Evolutionary conservation across 768 basidiomycete species (phyloP), one percentile per base, ranked within the genome.

Genomic region (Rhizopogon vulgaris): DNA sequence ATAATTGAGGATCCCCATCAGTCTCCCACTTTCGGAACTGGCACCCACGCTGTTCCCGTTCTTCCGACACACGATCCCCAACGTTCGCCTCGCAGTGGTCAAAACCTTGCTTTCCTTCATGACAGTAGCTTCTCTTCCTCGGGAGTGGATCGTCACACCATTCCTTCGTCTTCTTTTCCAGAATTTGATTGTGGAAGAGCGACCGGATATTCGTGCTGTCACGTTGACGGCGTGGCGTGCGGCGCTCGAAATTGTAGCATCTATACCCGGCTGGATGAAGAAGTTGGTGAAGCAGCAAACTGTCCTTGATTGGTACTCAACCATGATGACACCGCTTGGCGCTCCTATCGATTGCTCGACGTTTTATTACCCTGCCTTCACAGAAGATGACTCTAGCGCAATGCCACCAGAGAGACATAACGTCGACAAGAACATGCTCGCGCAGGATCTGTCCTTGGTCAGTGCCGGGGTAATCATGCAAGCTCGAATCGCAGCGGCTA

Each of bases 51-150:
- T 95, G 5, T 98, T 92, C 70, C 91, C 95, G 3, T 97, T 95
- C 77, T 94, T 97, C 71, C 90, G 96, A 15, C 96, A 99, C 67
- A 94, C 95, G 0, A 98, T 99, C 60, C 70, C 88, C 1, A 87
- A 86, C 54, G 96, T 99, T 50, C 90, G 96, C 7, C 77, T 94
- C 12, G 87, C 96, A 2, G 94, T 98, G 2, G 88, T 94, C 41
- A 85, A 90, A 54, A 94, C 94, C 0, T 73, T 98, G 9, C 78
- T 84, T 51, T 86, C 87, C 7, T 94, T 98, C 69, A 87, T 96
- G 78, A 73, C 76, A 22, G 87, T 92, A 7, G 68, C 82, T 6
- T 79, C 83, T 0, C 78, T 94, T 39, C 79, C 87, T 7, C 75
- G 77, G 59, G 84, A 85, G 49, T 98, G 96, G 96, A 78, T 95